Evolutionary conservation across 1,284 basidiomycete species (phyloP).

Genomic region (Ganoderma leucocontextum): DNA sequence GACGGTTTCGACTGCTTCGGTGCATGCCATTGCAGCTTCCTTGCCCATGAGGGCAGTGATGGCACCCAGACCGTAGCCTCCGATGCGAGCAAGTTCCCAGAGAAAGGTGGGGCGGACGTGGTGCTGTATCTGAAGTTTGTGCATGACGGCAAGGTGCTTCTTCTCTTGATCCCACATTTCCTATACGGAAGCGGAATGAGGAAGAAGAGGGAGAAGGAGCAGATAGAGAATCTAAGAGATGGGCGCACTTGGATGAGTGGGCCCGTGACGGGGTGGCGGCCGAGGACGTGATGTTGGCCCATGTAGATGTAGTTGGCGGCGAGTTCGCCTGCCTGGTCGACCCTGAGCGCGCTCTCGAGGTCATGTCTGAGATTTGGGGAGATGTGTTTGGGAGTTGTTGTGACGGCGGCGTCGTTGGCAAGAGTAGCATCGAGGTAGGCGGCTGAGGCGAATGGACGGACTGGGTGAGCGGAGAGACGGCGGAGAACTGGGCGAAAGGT

Average conservation of each 20-base stretch:
- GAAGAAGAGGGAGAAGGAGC: neutral
- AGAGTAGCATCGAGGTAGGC: slow-evolving; percentile 47
- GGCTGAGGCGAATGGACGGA: slow-evolving; percentile 35
- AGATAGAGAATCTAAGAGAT: neutral
- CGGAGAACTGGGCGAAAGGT: slow-evolving; percentile 16
- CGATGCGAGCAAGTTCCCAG: slow-evolving; percentile 84
- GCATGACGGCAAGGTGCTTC: slow-evolving; percentile 89
- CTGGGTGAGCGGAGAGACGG: slow-evolving; percentile 22
- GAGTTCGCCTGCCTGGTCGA: slow-evolving; percentile 93
- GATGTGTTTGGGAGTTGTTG: slow-evolving; percentile 58
- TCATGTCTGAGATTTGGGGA: slow-evolving; percentile 54
- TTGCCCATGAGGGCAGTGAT: slow-evolving; percentile 89
- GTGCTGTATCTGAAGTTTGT: slow-evolving; percentile 86
- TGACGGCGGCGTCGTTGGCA: slow-evolving; percentile 47
- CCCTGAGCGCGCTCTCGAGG: slow-evolving; percentile 75
- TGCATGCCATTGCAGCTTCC: slow-evolving; percentile 97
- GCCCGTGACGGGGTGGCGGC: slow-evolving; percentile 67
- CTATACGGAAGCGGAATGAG: slow-evolving; percentile 47
- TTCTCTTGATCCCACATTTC: slow-evolving; percentile 98
- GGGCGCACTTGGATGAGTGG: slow-evolving; percentile 77
- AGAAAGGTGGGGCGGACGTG: slow-evolving; percentile 85
- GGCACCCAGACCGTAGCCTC: slow-evolving; percentile 87
- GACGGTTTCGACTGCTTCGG: slow-evolving; percentile 96
- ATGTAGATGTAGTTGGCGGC: slow-evolving; percentile 94
- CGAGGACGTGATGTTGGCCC: slow-evolving; percentile 81